phyloP scores from a whole-genome alignment of 176 grass and related monocot species.

The Lolium rigidum region DNA sequence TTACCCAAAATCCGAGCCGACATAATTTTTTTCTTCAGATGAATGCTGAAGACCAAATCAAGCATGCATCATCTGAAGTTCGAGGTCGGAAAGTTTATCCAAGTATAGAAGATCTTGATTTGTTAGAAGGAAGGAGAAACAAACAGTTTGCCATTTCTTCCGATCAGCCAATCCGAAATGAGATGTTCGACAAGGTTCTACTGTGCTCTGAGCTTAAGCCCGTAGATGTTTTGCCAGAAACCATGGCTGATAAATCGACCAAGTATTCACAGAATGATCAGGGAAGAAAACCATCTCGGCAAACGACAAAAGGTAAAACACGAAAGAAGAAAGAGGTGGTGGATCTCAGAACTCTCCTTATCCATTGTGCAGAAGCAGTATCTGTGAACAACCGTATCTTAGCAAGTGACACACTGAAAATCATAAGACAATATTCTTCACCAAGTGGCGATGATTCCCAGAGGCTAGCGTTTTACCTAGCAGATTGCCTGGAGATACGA shows the following conservation, averaged over 20 bases:
- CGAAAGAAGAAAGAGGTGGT: constrained; percentile 54
- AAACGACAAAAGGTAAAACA: constrained; percentile 26
- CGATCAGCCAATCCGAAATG: constrained; percentile 40
- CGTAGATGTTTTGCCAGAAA: constrained; percentile 28
- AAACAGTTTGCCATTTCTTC: constrained; percentile 51
- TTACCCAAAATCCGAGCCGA: not conserved
- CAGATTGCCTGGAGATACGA: constrained; percentile 58
- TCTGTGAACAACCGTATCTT: constrained; percentile 47
- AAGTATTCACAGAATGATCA: constrained; percentile 10
- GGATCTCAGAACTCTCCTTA: constrained; percentile 61
- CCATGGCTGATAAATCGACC: not conserved
- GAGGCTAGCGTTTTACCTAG: constrained; percentile 62
- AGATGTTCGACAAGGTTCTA: constrained; percentile 58
- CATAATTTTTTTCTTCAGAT: not conserved
- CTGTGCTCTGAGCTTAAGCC: constrained; percentile 42
- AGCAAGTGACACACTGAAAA: constrained; percentile 46
- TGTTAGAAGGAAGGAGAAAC: constrained; percentile 53
- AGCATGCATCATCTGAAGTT: constrained; percentile 41
- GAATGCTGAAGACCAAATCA: not conserved
- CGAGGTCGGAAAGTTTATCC: not conserved
- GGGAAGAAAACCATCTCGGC: not conserved
- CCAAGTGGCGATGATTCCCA: constrained; percentile 53
- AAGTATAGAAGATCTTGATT: constrained; percentile 37
- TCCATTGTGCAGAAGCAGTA: constrained; percentile 63
- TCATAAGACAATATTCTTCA: constrained; percentile 55